Evolutionary conservation across 768 basidiomycete genomes (phyloP), one percentile per base, ranked within the genome.

Genomic region (Cubamyces sp.): DNA sequence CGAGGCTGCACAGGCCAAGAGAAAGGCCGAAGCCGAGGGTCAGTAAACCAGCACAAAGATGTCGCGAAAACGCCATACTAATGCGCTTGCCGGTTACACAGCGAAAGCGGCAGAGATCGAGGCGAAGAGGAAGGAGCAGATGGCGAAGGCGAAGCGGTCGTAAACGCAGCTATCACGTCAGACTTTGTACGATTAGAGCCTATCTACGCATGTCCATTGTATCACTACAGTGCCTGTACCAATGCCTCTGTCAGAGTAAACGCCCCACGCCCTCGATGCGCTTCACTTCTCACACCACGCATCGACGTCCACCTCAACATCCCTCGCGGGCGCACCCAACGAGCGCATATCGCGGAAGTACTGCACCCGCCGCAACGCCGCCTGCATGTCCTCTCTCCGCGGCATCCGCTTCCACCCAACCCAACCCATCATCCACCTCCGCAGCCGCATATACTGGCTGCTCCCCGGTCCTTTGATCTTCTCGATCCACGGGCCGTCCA

Each of bases 11-110:
- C 87, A 87, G 49, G 91, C 91, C 1, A 92, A 90, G 81, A 81
- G 95, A 57, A 87, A 92, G 77, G 95, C 95, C 0, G 96, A 96
- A 71, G 81, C 87, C 5, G 92, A 94, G 68, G 92, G 94, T 94
- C 21, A 23, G 62, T 60, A 21, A 26, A 21, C 50, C 43, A n/a
- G 25, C 25, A 11, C 49, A 3, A 21, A n/a, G n/a, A n/a, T n/a
- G n/a, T 14, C 6, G 5, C 30, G 1, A 47, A 4, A 25, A 42
- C 21, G 5, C 18, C 34, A 42, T 40, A 5, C 9, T 34, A 11
- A 34, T 34, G 9, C 40, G 57, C 37, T 30, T 51, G 1, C 26
- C 16, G 60, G 30, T 19, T 57, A 30, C 57, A 26, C 59, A 90
- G 90, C 87, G 58, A 90, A 88, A 74, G 79, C 81, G 2, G 81